Percentiles rank a stretch among this genome's conserved stretches.
These are phyloP conservation scores for Aurinia saxatilis DNA, from an alignment of 345 rosid genomes.

Conservation along the genomic window DNA sequence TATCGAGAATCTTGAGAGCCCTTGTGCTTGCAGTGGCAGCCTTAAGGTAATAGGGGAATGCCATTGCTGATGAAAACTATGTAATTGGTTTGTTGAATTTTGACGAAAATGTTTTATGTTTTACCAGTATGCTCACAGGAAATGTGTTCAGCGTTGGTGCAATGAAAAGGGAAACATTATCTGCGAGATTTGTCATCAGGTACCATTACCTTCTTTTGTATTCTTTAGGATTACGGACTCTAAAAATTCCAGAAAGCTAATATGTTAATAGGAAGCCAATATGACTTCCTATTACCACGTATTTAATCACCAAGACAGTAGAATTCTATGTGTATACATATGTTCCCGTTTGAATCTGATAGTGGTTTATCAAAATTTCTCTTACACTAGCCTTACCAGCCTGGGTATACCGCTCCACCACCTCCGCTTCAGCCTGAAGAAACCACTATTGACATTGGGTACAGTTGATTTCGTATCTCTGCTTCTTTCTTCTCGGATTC, in stretches of 20 bases:
- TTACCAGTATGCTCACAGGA: slow-evolving; percentile 74
- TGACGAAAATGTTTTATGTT: neutral
- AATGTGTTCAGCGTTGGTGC: slow-evolving; percentile 97
- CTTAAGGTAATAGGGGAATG: slow-evolving; percentile 79
- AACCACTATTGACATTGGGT: slow-evolving; percentile 83
- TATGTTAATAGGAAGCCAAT: too few species aligned
- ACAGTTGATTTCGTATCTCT: neutral
- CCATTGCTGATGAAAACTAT: too few species aligned
- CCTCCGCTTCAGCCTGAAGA: slow-evolving; percentile 52
- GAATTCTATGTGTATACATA: too few species aligned
- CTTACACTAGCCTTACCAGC: slow-evolving; percentile 57
- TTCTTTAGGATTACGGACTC: neutral
- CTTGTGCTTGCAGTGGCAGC: slow-evolving; percentile 89
- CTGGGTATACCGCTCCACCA: slow-evolving; percentile 76
- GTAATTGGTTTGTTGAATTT: too few species aligned
- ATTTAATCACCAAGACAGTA: neutral
- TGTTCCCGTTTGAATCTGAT: too few species aligned
- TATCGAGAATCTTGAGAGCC: slow-evolving; percentile 58
- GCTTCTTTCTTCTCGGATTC: neutral
- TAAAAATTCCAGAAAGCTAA: too few species aligned
- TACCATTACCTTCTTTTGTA: slow-evolving; percentile 10
- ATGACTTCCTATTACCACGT: neutral
- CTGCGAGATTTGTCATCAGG: slow-evolving; percentile 97
- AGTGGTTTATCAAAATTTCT: too few species aligned
- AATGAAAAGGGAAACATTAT: slow-evolving; percentile 78